These are phyloP conservation scores for Halenospora varia DNA, from an alignment of 495 filamentous ascomycete genomes.

Conservation along the genomic window DNA sequence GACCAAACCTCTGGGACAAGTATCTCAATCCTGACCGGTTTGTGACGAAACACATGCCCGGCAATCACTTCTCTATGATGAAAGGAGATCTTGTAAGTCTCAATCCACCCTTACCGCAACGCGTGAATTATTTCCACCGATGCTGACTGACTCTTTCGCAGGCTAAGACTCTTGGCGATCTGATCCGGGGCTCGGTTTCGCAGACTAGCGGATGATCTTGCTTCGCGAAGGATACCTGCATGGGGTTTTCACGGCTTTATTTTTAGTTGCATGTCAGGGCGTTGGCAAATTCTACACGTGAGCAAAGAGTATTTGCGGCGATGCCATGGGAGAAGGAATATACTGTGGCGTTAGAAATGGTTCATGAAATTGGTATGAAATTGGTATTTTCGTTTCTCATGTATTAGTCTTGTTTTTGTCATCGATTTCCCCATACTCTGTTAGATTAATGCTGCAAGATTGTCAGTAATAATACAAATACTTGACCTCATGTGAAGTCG, in stretches of 20 bases:
- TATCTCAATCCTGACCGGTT: slow-evolving; percentile 65
- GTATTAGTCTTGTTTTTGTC: background rate
- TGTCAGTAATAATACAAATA: background rate
- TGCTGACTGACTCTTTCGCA: background rate
- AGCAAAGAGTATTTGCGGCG: background rate
- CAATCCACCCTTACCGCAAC: too few species aligned
- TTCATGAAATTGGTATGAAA: too few species aligned
- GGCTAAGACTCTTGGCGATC: slow-evolving; percentile 2
- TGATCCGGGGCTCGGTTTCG: background rate
- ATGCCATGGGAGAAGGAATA: too few species aligned
- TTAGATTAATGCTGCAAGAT: background rate
- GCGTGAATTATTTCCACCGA: too few species aligned
- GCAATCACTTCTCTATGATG: slow-evolving; percentile 73
- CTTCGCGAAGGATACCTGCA: background rate
- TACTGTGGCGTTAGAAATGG: background rate
- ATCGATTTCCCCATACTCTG: background rate
- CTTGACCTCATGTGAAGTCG: background rate
- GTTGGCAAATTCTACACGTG: too few species aligned
- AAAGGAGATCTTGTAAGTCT: slow-evolving; percentile 49
- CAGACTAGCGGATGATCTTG: background rate
- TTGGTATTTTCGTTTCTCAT: too few species aligned
- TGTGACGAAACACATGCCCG: slow-evolving; percentile 57
- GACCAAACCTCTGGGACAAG: slow-evolving; percentile 72
- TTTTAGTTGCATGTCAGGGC: background rate
- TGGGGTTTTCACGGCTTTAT: background rate